Base-by-base conservation (phyloP, 768 basidiomycete genomes). In the Amanita thiersii region DNA sequence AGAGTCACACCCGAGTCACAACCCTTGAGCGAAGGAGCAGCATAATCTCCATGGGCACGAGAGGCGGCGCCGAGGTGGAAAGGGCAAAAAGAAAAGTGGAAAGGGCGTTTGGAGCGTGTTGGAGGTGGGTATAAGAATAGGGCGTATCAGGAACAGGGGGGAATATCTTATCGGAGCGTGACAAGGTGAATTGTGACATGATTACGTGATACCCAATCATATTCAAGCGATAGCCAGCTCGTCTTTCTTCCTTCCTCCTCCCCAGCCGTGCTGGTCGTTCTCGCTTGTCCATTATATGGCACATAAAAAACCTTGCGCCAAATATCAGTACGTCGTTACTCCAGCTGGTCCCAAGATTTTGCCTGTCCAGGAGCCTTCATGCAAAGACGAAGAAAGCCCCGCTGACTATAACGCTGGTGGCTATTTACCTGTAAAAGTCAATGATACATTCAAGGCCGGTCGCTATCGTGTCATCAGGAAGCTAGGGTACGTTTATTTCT, bases 381-480 rank as follows among this genome's bases (percentile, higher is more conserved):
- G 69, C 56, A 85, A 83, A 62, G 81, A 84, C 62, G 86, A 88
- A 57, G 86, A 88, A 61, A 77, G 78, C 48, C 77, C 85, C n/a
- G 84, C 77, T 47, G 86, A 87, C 48, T 88, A 88, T 65, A 86
- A 86, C 50, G 60, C 74, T 33, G 86, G 86, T 25, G 86, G 86
- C 32, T 89, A 89, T 72, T 72, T 87, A 34, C 75, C 81, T 17
- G 75, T 91, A 31, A 80, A 81, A 61, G 77, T 96, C 47, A 74
- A 74, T 47, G 92, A 97, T 61, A 62, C 72, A 15, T 94, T 96
- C 69, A 86, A 83, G 58, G 68, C 81, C 47, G 84, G 79, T 41
- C 75, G 91, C 36, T 99, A 99, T 64, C 64, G 73, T 15, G 79
- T 96, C 42, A 71, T 93, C 24, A 70, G 94, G 48, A 99, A 99